A percentile compares a stretch with the other conserved stretches of the same genome.
These are phyloP conservation scores for Sorghum bicolor DNA, from an alignment of 176 grass and related monocot species.

Conservation along the genomic window DNA sequence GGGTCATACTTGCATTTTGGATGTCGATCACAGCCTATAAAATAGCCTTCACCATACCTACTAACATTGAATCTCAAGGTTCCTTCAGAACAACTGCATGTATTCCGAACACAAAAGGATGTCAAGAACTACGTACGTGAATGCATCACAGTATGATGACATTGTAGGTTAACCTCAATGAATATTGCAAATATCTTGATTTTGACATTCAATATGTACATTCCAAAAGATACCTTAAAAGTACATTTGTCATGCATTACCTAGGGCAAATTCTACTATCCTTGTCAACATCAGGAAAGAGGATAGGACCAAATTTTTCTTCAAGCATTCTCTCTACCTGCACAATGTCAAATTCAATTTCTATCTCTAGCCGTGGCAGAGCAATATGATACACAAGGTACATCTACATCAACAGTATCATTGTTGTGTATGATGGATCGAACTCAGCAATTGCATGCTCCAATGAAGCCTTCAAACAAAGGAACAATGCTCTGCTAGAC, in stretches of 20 bases:
- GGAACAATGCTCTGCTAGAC: background rate
- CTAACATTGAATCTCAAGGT: constrained; percentile 94
- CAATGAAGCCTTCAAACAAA: background rate
- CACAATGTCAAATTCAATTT: constrained; percentile 34
- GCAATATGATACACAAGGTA: background rate
- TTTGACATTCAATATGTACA: background rate
- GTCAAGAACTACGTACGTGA: background rate
- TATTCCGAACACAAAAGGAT: background rate
- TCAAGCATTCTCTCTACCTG: constrained; percentile 94
- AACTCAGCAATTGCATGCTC: background rate
- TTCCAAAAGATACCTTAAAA: background rate
- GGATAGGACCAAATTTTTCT: constrained; percentile 67
- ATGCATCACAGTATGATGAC: background rate
- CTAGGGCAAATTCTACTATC: constrained; percentile 77
- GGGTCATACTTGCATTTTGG: constrained; percentile 87
- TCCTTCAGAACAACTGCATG: constrained; percentile 83
- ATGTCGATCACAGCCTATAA: constrained; percentile 89
- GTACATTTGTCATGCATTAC: constrained; percentile 44
- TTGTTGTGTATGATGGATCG: background rate
- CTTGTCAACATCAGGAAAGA: constrained; percentile 61
- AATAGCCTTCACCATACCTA: constrained; percentile 84
- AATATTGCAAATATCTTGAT: background rate
- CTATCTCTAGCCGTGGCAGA: background rate
- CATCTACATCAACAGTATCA: background rate
- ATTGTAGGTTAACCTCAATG: background rate